Base-by-base conservation (phyloP, 2,329 filamentous ascomycete species). In the Dissoconium aciculare region DNA sequence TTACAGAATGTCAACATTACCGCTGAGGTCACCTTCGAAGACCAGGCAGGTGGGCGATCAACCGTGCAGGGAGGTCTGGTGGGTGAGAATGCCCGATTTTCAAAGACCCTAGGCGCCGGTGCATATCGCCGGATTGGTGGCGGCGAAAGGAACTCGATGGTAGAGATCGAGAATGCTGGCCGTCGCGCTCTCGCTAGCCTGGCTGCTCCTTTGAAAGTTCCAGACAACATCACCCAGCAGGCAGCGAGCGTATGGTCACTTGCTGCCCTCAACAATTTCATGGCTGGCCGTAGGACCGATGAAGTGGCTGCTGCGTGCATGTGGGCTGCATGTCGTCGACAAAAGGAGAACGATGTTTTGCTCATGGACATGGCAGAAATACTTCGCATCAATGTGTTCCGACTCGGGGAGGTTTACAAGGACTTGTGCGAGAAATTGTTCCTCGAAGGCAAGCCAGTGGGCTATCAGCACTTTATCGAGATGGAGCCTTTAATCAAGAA, bases 291-390 rank as follows among this genome's bases (percentile, higher is more conserved):
- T 35, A 78, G 78, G 11, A 78, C 84, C 28, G 73, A 78, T 39
- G 82, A 79, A 31, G 85, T 95, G 6, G 79, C 81, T 15, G 83
- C 83, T n/a, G 80, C 91, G 15, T 87, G 81, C 50, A 66, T 98
- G 16, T 98, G 95, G 45, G 78, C 82, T 33, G 83, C 83, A 10
- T 92, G 83, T 50, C 74, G 89, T 38, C 72, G 78, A 32, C 73
- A 81, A 38, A 71, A 72, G 26, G 74, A 76, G 14, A 92, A 89
- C 51, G 79, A 77, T 25, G 67, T 89, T 43, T 85, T 98, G 78
- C 67, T 98, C 26, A 95, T 98, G 53, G 89, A 98, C 52, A 74
- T 98, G 50, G 82, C 89, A 9, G 89, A 98, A 51, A 67, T 87
- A 25, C 59, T 76, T n/a, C 44, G 67, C 60, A 72, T 89, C 51